Evolutionary conservation across 768 basidiomycete species (phyloP).

Genomic region (Phaeotremella fagi): DNA sequence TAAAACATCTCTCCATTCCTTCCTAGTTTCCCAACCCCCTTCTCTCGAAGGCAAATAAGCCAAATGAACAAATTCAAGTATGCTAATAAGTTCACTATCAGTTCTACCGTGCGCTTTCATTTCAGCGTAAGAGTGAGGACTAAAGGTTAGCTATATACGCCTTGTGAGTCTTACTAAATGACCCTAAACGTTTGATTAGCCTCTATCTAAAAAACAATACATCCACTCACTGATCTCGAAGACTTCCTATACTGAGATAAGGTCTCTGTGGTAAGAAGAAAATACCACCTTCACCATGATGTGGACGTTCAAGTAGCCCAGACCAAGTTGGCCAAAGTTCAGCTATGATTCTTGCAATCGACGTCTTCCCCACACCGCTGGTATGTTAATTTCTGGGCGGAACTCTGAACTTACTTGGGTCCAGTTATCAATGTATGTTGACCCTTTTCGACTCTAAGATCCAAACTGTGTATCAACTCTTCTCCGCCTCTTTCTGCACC

Average conservation of each 20-base stretch:
- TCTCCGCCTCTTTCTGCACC: constrained; percentile 48
- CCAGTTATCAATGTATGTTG: constrained; percentile 93
- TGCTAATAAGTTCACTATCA: constrained; percentile 65
- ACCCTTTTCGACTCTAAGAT: constrained; percentile 59
- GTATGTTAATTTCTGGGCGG: constrained; percentile 6
- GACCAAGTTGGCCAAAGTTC: constrained; percentile 70
- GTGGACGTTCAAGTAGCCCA: constrained; percentile 51
- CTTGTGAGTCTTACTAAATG: constrained; percentile 57
- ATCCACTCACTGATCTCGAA: constrained; percentile 69
- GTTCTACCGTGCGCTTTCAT: constrained; percentile 61
- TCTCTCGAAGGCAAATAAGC: constrained; percentile 80
- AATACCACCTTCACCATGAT: constrained; percentile 59
- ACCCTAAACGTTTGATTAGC: constrained; percentile 53
- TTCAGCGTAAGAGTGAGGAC: constrained; percentile 73
- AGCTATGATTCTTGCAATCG: constrained; percentile 80
- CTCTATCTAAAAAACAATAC: neutral
- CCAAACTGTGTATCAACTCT: constrained; percentile 68
- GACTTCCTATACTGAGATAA: constrained; percentile 81
- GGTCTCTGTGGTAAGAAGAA: constrained; percentile 81
- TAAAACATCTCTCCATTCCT: constrained; percentile 94
- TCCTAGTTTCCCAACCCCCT: constrained; percentile 80
- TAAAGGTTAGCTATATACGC: constrained; percentile 11
- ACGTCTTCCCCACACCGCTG: constrained; percentile 88
- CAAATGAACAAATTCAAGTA: constrained; percentile 75
- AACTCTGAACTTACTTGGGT: constrained; percentile 50